Evolutionary conservation across 805 yeast genomes (phyloP).

Genomic region (Zygotorulaspora danielsina): DNA sequence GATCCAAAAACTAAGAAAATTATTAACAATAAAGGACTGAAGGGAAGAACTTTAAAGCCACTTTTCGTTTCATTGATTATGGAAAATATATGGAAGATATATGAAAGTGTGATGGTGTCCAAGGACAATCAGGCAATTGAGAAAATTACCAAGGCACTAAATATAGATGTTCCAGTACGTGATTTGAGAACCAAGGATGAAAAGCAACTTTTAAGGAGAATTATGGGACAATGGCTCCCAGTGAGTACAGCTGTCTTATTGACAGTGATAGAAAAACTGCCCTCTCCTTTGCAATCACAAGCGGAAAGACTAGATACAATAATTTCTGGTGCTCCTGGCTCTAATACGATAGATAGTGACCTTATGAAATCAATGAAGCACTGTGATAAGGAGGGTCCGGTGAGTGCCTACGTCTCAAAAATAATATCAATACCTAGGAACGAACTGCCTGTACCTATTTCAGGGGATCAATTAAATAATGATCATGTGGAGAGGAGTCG

Average conservation of each 20-base stretch:
- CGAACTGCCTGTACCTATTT: slow-evolving; percentile 62
- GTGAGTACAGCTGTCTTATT: slow-evolving; percentile 79
- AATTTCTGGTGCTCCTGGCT: slow-evolving; percentile 45
- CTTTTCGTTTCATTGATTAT: slow-evolving; percentile 81
- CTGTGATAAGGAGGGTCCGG: slow-evolving; percentile 67
- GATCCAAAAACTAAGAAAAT: slow-evolving; percentile 89
- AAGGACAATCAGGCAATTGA: slow-evolving; percentile 67
- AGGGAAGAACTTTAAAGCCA: slow-evolving; percentile 64
- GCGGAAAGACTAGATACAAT: slow-evolving; percentile 62
- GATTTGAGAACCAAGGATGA: slow-evolving; percentile 78
- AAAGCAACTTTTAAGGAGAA: slow-evolving; percentile 53
- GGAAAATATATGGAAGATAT: slow-evolving; percentile 90
- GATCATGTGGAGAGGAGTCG: slow-evolving; percentile 61
- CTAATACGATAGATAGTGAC: slow-evolving; percentile 40
- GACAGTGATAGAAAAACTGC: slow-evolving; percentile 78
- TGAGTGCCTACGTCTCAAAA: slow-evolving; percentile 80
- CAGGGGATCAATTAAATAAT: slow-evolving; percentile 44
- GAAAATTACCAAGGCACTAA: slow-evolving; percentile 68
- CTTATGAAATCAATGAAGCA: slow-evolving; percentile 53
- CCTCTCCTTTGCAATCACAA: slow-evolving; percentile 81
- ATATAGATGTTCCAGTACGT: slow-evolving; percentile 64
- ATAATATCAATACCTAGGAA: slow-evolving; percentile 78
- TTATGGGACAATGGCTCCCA: slow-evolving; percentile 94
- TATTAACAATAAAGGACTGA: slow-evolving; percentile 58
- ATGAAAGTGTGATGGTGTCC: slow-evolving; percentile 61